phyloP scores from a whole-genome alignment of 164 flowering plant genomes.

The Dillenia suffruticosa region DNA sequence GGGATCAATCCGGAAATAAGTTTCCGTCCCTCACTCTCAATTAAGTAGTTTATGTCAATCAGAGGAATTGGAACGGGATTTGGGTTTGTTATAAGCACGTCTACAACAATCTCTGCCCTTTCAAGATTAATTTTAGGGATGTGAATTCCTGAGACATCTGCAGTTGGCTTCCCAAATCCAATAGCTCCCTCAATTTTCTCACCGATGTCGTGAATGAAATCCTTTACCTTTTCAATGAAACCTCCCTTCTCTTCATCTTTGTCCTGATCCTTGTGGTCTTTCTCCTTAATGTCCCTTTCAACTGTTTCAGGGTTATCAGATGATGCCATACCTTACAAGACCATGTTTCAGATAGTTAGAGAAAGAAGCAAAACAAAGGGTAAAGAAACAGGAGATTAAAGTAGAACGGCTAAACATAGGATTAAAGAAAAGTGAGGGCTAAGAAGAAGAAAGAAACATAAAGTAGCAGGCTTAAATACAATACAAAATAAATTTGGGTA shows the following conservation, averaged over 20 bases:
- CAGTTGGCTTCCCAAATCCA: constrained; percentile 88
- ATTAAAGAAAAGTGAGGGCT: background rate
- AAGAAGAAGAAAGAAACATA: too few relatives aligned
- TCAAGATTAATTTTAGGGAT: constrained; percentile 63
- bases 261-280: constrained; percentile 41
- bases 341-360: background rate
- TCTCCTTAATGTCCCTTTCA: constrained; percentile 47
- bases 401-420: background rate
- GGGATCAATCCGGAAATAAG: constrained; percentile 88
- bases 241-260: constrained; percentile 60
- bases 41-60: constrained; percentile 68
- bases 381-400: too few relatives aligned
- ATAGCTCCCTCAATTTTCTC: constrained; percentile 77
- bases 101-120: constrained; percentile 65
- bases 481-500: too few relatives aligned
- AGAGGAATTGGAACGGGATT: constrained; percentile 86
- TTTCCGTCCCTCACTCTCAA: constrained; percentile 86
- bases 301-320: constrained; percentile 53
- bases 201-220: constrained; percentile 71
- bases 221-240: constrained; percentile 68
- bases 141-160: constrained; percentile 71
- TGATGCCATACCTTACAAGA: constrained; percentile 54
- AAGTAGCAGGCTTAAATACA: too few relatives aligned
- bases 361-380: too few relatives aligned
- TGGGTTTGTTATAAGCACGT: constrained; percentile 75